Conservation (phyloP, 75 land plant genomes). For the Picea glauca region DNA sequence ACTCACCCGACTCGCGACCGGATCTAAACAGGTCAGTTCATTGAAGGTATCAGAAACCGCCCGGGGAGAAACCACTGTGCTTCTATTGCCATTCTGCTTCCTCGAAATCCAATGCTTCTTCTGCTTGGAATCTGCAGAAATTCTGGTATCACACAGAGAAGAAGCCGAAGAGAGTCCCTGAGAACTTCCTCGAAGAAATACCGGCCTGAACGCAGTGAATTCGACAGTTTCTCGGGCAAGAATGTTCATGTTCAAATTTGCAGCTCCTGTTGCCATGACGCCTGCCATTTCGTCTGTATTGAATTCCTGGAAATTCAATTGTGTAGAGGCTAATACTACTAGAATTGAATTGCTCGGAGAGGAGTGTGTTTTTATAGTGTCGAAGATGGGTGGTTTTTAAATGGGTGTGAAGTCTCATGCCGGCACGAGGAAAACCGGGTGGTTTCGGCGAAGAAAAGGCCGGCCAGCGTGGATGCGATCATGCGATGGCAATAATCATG, state of each 20-base stretch:
- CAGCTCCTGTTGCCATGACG: not conserved
- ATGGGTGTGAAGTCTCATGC: no score
- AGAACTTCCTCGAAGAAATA: not conserved
- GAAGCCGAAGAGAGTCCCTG: slow-evolving; percentile 4
- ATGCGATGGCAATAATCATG: no score
- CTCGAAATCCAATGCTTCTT: not conserved
- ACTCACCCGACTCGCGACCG: slow-evolving; percentile 61
- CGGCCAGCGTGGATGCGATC: no score
- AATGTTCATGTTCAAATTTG: not conserved
- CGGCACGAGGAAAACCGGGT: no score
- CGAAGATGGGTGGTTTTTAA: no score
- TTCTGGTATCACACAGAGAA: not conserved
- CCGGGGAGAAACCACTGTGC: slow-evolving; percentile 38
- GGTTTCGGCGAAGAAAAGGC: no score
- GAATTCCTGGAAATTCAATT: no score
- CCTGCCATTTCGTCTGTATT: not conserved
- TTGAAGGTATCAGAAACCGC: slow-evolving; percentile 66
- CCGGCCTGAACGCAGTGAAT: not conserved
- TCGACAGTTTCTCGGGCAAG: not conserved
- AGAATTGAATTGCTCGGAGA: no score
- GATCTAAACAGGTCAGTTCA: slow-evolving; percentile 75
- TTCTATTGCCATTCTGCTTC: no score
- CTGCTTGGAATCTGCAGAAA: slow-evolving; percentile 6
- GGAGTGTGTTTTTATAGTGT: no score
- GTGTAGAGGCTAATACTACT: no score